These are phyloP conservation scores for Meripilus lineatus DNA, from an alignment of 1,284 basidiomycete genomes.

Conservation along the genomic window DNA sequence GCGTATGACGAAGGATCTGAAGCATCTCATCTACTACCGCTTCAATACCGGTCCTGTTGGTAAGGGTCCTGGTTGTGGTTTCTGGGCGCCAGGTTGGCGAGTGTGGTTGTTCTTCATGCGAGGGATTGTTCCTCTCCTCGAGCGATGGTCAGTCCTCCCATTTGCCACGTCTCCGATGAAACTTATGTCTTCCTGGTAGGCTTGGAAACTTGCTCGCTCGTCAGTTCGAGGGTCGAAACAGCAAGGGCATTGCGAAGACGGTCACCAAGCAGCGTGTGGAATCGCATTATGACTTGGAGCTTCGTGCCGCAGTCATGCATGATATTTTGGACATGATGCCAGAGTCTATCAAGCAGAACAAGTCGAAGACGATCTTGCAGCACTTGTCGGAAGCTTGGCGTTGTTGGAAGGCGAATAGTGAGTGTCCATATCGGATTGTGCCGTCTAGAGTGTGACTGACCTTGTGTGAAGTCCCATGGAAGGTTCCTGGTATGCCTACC, in stretches of 20 bases:
- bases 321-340: constrained; percentile 99
- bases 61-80: constrained; percentile 98
- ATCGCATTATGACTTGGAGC: constrained; percentile 96
- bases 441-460: background rate
- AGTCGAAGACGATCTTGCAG: constrained; percentile 97
- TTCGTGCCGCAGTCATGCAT: constrained; percentile 99
- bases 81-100: constrained; percentile 99
- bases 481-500: constrained; percentile 95
- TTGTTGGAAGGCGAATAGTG: constrained; percentile 98
- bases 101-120: constrained; percentile 99
- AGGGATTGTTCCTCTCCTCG: constrained; percentile 95
- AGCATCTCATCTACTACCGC: constrained; percentile 96
- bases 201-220: constrained; percentile 96
- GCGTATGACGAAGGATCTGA: constrained; percentile 98
- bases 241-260: constrained; percentile 92
- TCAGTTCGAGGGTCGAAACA: constrained; percentile 97
- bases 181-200: constrained; percentile 32
- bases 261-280: constrained; percentile 99
- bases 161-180: background rate
- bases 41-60: constrained; percentile 99
- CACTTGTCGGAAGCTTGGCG: constrained; percentile 98
- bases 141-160: constrained; percentile 66
- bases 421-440: constrained; percentile 24
- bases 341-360: constrained; percentile 98
- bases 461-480: constrained; percentile 73